Evolutionary conservation across 2,329 filamentous ascomycete species (phyloP), one percentile per base, ranked within the genome.

Genomic region (Pseudogymnoascus sp.): DNA sequence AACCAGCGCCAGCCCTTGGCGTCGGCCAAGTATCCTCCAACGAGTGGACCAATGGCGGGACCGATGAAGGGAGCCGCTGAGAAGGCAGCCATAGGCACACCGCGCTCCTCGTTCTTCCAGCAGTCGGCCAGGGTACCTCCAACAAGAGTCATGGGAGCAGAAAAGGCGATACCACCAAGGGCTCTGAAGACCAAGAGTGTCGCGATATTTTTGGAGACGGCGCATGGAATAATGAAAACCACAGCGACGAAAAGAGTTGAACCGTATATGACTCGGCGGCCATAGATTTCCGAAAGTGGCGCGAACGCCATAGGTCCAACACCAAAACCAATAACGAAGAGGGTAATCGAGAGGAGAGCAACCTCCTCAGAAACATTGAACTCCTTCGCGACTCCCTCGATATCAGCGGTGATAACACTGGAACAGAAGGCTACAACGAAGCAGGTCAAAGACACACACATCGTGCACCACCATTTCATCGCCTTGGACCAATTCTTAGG

Each of bases 21-120:
- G 67, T 92, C 87, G 6, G 82, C 81, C 1, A 94, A 78, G 71
- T 85, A 95, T 9, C 90, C 91, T 66, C 91, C 92, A 5, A 87
- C 81, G 0, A 96, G 79, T 6, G 88, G 88, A 64, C 88, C 88
- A 66, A 89, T 86, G 1, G 88, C 89, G 58, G 90, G 90, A 0
- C 90, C 90, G 47, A 93, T 81, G 71, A 94, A 94, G 0, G 90
- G 90, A 0, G 90, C 90, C 2, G 90, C 89, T 10, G 84, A 88
- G 73, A 94, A 95, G 13, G 88, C 88, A 2, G 90, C 90, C 90
- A 95, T 94, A 15, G 90, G 89, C 1, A 94, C 87, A 69, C 90
- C 90, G 60, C 90, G 82, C 74, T 95, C 90, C 71, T 94, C 90
- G 59, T 86, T 90, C 63, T 77, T 84, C 89, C 89, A 95, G n/a